A percentile compares a stretch with the other conserved stretches of the same genome.
Evolutionary conservation across 768 basidiomycete genomes (phyloP).

Genomic region (Mycena latifolia): DNA sequence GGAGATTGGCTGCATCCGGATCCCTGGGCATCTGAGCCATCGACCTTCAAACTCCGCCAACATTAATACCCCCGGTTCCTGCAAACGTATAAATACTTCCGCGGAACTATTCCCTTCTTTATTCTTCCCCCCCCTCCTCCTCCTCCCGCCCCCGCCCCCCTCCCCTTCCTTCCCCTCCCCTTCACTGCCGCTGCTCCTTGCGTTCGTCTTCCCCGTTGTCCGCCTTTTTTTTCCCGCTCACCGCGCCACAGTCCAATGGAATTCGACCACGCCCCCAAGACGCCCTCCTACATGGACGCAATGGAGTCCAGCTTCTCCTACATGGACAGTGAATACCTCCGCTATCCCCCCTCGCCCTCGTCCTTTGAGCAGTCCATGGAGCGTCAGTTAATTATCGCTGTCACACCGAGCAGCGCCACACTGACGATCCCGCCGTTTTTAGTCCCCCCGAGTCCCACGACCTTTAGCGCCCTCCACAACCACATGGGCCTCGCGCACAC

Average conservation of each 20-base stretch:
- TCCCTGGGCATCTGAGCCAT: conserved; percentile 10
- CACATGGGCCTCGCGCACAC: conserved; percentile 69
- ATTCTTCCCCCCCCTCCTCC: conserved; percentile 41
- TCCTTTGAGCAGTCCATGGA: conserved; percentile 73
- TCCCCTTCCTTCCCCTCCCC: conserved; percentile 25
- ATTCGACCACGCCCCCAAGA: conserved; percentile 60
- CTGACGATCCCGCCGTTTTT: conserved; percentile 33
- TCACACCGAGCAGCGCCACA: conserved; percentile 7
- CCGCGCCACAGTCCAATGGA: conserved; percentile 52
- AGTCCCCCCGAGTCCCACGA: conserved; percentile 64
- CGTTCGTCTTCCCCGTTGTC: no score
- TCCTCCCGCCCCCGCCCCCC: conserved; percentile 31
- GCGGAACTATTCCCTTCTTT: conserved; percentile 42
- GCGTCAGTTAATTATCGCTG: conserved; percentile 57
- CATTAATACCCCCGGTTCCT: conserved; percentile 26
- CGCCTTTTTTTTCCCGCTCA: conserved; percentile 41
- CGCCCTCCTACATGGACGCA: conserved; percentile 61
- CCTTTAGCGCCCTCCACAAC: conserved; percentile 73
- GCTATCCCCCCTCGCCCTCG: conserved; percentile 74
- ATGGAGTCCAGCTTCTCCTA: conserved; percentile 60
- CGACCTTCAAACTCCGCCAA: conserved; percentile 18
- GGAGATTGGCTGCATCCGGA: conserved; percentile 22
- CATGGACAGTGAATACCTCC: conserved; percentile 74
- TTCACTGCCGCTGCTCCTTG: conserved; percentile 29
- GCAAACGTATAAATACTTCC: conserved; percentile 33